These are phyloP conservation scores for Lablab purpureus DNA, from an alignment of 306 rosid genomes.

Conservation along the genomic window DNA sequence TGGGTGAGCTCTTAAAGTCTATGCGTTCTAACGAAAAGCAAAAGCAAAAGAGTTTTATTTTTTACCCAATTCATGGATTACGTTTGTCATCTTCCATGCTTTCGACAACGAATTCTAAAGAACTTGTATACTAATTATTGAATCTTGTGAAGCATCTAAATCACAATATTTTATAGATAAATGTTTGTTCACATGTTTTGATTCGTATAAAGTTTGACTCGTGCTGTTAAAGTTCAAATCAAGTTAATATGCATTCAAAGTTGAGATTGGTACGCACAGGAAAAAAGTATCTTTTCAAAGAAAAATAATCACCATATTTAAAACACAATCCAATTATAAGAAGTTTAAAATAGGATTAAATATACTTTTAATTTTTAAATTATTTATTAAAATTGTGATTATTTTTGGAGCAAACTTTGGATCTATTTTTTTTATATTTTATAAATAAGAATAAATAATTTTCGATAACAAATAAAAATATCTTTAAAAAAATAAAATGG, in stretches of 20 bases:
- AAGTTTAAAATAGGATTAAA: too few species aligned
- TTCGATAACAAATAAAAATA: too few species aligned
- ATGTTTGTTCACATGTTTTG: neutral
- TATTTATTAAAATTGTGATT: too few species aligned
- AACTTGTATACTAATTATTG: slow-evolving; percentile 21
- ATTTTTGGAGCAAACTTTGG: too few species aligned
- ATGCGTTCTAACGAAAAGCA: slow-evolving; percentile 10
- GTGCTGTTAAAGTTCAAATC: neutral
- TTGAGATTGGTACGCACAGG: neutral
- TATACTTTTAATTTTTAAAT: too few species aligned
- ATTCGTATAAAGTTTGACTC: slow-evolving; percentile 20
- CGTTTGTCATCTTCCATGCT: slow-evolving; percentile 32
- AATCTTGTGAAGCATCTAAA: slow-evolving; percentile 32
- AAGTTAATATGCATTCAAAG: neutral
- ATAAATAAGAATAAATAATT: too few species aligned
- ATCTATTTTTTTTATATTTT: too few species aligned
- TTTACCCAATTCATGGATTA: slow-evolving; percentile 16
- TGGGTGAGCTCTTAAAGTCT: neutral
- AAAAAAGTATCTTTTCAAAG: neutral
- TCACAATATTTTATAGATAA: neutral
- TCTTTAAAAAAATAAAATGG: too few species aligned
- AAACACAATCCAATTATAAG: too few species aligned
- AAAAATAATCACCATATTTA: too few species aligned
- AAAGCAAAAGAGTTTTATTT: neutral
- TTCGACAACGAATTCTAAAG: neutral